Evolutionary conservation across 108 stramenopile genomes (phyloP).

Genomic region (Schizochytrium sp.): DNA sequence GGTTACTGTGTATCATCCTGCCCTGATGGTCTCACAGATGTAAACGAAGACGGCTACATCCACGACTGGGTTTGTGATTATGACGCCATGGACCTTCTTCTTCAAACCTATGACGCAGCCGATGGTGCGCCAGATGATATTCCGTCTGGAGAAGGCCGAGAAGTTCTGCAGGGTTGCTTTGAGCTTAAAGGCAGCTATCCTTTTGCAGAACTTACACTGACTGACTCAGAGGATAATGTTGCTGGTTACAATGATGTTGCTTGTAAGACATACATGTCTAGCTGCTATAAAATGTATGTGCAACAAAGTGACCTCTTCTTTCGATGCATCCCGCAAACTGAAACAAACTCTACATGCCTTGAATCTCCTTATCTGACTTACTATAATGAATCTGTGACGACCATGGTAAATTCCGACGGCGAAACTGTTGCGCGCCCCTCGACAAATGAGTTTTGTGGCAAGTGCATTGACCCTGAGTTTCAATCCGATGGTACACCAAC

Average conservation of each 20-base stretch:
- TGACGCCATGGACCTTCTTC: not conserved
- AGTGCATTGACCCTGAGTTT: slow-evolving; percentile 28
- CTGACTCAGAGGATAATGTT: slow-evolving; percentile 6
- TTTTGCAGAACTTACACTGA: not conserved
- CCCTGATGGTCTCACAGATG: not conserved
- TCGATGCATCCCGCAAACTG: slow-evolving; percentile 37
- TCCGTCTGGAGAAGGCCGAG: not conserved
- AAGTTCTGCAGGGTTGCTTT: not conserved
- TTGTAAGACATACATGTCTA: not conserved
- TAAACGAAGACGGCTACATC: not conserved
- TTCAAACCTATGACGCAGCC: not conserved
- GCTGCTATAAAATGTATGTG: slow-evolving; percentile 11
- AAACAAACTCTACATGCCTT: not conserved
- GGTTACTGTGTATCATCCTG: slow-evolving; percentile 20
- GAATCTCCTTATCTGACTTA: slow-evolving; percentile 11
- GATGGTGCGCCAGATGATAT: not conserved
- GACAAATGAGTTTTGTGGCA: slow-evolving; percentile 4
- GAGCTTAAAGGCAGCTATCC: not conserved
- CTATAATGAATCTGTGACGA: not conserved
- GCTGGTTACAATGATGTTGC: not conserved
- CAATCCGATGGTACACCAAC: not conserved
- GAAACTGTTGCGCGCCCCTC: not conserved
- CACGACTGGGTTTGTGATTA: slow-evolving; percentile 45
- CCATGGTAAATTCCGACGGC: not conserved
- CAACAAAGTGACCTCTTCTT: slow-evolving; percentile 17